Evolutionary conservation across 208 protist species (phyloP), one percentile per base, ranked within the genome.

Genomic region (Blastocrithidia nonstop): DNA sequence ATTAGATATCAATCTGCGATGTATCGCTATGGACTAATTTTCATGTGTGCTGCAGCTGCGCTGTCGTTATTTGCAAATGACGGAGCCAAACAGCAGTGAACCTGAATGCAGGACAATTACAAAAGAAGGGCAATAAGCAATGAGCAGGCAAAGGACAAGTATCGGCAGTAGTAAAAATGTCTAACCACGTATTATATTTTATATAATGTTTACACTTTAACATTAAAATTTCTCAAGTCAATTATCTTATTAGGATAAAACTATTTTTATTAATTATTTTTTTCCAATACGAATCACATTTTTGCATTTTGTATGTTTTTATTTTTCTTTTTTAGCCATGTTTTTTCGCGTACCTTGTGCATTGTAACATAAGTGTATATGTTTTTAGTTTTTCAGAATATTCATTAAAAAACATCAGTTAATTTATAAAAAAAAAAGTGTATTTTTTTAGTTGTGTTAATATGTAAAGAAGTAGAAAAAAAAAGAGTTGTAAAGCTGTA

Each of bases 1-100:
- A 46, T 48, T 16, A 65, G 44, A 7, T 77, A 77, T 40, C 60
- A 69, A 57, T 46, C 57, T n/a, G 58, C 69, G 45, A 76, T 84
- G 50, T 75, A 73, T 45, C 55, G 50, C 25, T 90, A 78, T 44
- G 81, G 72, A 21, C 62, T 90, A 22, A 9, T 86, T 19, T 86
- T 90, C 44, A 84, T 79, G 61, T 90, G 75, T 46, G 58, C 63
- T 0, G 59, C 76, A 9, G 58, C 76, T 21, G 47, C 62, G 4
- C 51, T 86, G 8, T 25, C 64, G 1, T 20, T 86, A 36, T 43
- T 83, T 41, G 62, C 65, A 17, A 54, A 77, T 33, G 55, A 47
- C 6, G 47, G 61, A 6, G 61, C 58, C 22, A 57, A 50, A 25
- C 73, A 71, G 13, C 26, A 60, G 31, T 90, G 81, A 76, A 57